Conservation (phyloP, 2,329 filamentous ascomycete species). For the Fusarium virguliforme region DNA sequence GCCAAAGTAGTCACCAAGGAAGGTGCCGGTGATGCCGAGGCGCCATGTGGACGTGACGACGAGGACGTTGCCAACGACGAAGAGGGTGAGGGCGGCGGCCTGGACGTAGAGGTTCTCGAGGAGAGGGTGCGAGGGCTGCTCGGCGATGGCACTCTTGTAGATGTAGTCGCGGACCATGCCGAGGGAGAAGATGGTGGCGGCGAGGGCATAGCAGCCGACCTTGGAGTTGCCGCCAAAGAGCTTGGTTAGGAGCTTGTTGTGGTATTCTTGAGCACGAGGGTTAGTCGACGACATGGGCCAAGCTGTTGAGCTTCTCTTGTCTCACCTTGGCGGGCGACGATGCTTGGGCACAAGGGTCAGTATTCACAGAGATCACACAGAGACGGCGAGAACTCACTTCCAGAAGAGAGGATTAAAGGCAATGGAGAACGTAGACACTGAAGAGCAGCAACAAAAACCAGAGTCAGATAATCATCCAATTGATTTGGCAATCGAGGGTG, state of each 20-base stretch:
- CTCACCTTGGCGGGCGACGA: slow-evolving; percentile 85
- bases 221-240: slow-evolving; percentile 85
- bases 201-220: slow-evolving; percentile 90
- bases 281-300: slow-evolving; percentile 33
- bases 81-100: slow-evolving; percentile 78
- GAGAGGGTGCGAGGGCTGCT: slow-evolving; percentile 81
- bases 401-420: slow-evolving; percentile 99
- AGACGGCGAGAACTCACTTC: slow-evolving; percentile 79
- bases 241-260: slow-evolving; percentile 89
- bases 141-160: slow-evolving; percentile 86
- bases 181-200: slow-evolving; percentile 89
- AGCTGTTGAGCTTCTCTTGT: slow-evolving; percentile 24
- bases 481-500: slow-evolving; percentile 17
- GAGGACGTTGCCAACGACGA: slow-evolving; percentile 84
- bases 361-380: slow-evolving; percentile 10
- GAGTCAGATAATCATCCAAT: slow-evolving; percentile 35
- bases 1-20: slow-evolving; percentile 98
- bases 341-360: slow-evolving; percentile 69
- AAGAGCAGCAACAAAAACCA: slow-evolving; percentile 22
- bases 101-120: slow-evolving; percentile 74
- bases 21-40: slow-evolving; percentile 94
- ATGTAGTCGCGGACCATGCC: slow-evolving; percentile 90
- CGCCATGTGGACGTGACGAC: slow-evolving; percentile 93
- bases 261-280: slow-evolving; percentile 78
- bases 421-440: slow-evolving; percentile 87